phyloP scores from a whole-genome alignment of 2,329 filamentous ascomycete species.

The Stagonosporopsis rhizophila region DNA sequence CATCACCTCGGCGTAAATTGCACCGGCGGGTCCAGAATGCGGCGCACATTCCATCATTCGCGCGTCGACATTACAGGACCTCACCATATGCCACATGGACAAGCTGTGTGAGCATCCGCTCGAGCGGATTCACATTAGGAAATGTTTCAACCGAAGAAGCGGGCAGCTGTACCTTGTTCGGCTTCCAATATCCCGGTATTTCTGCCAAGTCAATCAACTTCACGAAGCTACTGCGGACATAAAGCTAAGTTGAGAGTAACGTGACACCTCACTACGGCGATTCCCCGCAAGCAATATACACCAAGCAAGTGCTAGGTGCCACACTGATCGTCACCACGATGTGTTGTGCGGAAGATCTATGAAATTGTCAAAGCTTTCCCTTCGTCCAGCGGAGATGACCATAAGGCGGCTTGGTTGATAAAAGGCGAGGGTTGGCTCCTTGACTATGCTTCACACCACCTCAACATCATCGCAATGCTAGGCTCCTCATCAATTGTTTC shows the following conservation, averaged over 20 bases:
- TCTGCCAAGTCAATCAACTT: constrained; percentile 19
- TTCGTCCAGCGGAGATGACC: constrained; percentile 11
- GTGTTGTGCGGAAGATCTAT: constrained; percentile 18
- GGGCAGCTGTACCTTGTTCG: constrained; percentile 8
- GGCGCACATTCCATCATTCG: constrained; percentile 5
- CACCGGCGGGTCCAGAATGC: constrained; percentile 6
- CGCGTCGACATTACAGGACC: constrained; percentile 10
- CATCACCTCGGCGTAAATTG: constrained; percentile 10
- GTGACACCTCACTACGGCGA: not conserved
- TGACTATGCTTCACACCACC: not conserved
- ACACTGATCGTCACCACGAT: constrained; percentile 8
- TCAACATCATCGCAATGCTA: constrained; percentile 23
- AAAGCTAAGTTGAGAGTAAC: constrained; percentile 3
- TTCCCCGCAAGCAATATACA: constrained; percentile 17
- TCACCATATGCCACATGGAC: not conserved
- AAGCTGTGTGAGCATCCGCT: not conserved
- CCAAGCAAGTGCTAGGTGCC: constrained; percentile 1
- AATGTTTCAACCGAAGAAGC: not conserved
- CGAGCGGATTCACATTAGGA: not conserved
- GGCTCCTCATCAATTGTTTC: constrained; percentile 28
- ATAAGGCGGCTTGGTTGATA: constrained; percentile 2
- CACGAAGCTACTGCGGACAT: constrained; percentile 15
- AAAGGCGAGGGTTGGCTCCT: not conserved
- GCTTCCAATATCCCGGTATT: constrained; percentile 14
- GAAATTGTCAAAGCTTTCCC: constrained; percentile 4